These are phyloP conservation scores for Carex pumila DNA, from an alignment of 176 grass and related monocot species.

Conservation along the genomic window DNA sequence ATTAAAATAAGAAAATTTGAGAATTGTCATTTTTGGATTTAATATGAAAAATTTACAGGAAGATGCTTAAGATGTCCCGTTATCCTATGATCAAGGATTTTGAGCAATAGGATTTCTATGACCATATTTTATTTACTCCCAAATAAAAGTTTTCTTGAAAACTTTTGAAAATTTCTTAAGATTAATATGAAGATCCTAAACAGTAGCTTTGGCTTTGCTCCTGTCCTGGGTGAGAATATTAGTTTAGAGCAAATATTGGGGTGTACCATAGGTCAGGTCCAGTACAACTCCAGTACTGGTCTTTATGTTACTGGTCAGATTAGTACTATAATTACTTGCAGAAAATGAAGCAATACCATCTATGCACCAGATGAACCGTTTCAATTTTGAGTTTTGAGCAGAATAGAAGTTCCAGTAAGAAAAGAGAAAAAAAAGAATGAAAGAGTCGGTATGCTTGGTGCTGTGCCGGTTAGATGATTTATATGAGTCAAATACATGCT, in stretches of 20 bases:
- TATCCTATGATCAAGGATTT: no score
- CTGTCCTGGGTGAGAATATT: not conserved
- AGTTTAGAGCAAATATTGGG: not conserved
- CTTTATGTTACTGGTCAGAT: no score
- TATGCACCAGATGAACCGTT: not conserved
- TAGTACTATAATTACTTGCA: not conserved
- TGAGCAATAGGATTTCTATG: no score
- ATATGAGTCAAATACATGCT: constrained; percentile 7
- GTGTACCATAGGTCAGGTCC: not conserved
- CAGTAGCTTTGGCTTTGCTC: not conserved
- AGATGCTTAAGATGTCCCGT: not conserved
- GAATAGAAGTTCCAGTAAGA: not conserved
- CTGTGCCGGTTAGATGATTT: not conserved
- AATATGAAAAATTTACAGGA: not conserved
- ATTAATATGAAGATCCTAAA: not conserved
- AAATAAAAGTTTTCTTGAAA: not conserved
- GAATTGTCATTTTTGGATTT: not conserved
- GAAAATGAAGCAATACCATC: constrained; percentile 10
- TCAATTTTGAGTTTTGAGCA: not conserved
- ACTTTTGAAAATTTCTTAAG: not conserved
- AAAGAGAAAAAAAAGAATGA: not conserved
- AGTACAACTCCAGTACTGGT: not conserved
- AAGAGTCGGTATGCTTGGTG: not conserved
- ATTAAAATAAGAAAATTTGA: not conserved
- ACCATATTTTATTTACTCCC: no score